Conservation (phyloP, 1,139 yeast species). For the Zygotorulaspora mrakii region DNA sequence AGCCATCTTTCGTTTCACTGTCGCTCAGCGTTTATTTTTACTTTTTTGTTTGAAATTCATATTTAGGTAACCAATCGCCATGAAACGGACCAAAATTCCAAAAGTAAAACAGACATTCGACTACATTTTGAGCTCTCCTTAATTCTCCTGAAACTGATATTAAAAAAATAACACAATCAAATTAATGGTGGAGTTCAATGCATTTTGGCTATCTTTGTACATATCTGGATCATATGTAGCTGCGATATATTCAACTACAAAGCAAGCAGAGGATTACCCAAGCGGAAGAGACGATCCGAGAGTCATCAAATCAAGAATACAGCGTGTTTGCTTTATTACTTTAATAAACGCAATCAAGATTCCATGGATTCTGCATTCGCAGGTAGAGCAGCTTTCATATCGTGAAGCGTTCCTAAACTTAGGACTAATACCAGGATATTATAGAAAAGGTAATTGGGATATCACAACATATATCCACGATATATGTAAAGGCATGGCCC, state of each 20-base stretch:
- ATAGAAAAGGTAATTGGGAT: conserved; percentile 18
- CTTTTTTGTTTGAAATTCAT: no score
- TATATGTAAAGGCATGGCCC: conserved; percentile 30
- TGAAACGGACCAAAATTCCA: no score
- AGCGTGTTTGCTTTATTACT: conserved; percentile 32
- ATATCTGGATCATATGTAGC: conserved; percentile 31
- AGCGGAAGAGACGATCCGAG: conserved; percentile 47
- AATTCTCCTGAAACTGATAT: no score
- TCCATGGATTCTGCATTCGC: conserved; percentile 29
- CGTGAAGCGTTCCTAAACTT: conserved; percentile 21
- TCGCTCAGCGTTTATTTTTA: no score
- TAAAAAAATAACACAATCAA: not conserved
- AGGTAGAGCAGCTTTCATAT: conserved; percentile 11
- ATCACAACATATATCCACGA: conserved; percentile 26
- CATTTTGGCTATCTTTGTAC: conserved; percentile 22
- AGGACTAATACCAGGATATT: conserved; percentile 36
- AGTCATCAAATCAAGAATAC: conserved; percentile 39
- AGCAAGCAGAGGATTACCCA: conserved; percentile 21
- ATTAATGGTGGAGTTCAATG: conserved; percentile 7
- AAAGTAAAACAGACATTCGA: not conserved
- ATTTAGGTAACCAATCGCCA: no score
- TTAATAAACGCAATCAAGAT: conserved; percentile 29
- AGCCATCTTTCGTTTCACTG: no score
- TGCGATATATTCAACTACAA: conserved; percentile 23
- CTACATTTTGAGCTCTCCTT: no score